A percentile compares a stretch with the other conserved stretches of the same genome.
These are phyloP conservation scores for Ustilago hordei DNA, from an alignment of 1,284 basidiomycete species.

Conservation along the genomic window DNA sequence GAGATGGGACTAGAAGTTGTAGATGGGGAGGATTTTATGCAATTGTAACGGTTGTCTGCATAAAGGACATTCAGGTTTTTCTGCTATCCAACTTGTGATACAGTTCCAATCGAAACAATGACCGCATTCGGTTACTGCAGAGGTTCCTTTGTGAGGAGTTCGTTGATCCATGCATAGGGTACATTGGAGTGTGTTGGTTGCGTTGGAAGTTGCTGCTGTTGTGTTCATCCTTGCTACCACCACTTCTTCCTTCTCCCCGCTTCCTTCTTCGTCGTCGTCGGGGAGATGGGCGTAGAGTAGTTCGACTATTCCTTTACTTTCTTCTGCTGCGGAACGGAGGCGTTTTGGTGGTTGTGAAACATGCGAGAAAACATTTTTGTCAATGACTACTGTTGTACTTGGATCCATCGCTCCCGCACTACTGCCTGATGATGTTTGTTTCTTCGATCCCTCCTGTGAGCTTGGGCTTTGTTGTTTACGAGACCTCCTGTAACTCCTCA, in stretches of 20 bases:
- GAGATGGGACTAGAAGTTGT: slow-evolving; percentile 49
- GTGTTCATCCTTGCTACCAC: slow-evolving; percentile 41
- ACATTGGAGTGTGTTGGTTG: slow-evolving; percentile 58
- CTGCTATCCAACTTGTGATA: slow-evolving; percentile 86
- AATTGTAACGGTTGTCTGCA: slow-evolving; percentile 48
- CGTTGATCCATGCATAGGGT: slow-evolving; percentile 69
- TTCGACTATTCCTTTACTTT: slow-evolving; percentile 6
- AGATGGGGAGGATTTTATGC: slow-evolving; percentile 50
- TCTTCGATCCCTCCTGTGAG: background rate
- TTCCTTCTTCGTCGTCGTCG: slow-evolving; percentile 12
- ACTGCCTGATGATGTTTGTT: background rate
- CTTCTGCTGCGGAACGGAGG: background rate
- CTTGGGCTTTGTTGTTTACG: background rate
- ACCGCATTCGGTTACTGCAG: slow-evolving; percentile 90
- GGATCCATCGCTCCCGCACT: slow-evolving; percentile 5
- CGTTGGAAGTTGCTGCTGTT: slow-evolving; percentile 21
- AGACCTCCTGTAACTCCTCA: slow-evolving; percentile 9
- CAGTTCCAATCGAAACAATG: slow-evolving; percentile 95
- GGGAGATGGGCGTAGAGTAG: slow-evolving; percentile 37
- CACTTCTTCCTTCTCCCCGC: background rate
- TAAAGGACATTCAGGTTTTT: slow-evolving; percentile 74
- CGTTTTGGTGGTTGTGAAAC: slow-evolving; percentile 42
- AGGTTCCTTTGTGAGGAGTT: slow-evolving; percentile 70
- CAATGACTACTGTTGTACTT: slow-evolving; percentile 35
- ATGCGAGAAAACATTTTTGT: slow-evolving; percentile 27